Base-by-base conservation (phyloP, 768 basidiomycete genomes). In the Boletus insuetus region DNA sequence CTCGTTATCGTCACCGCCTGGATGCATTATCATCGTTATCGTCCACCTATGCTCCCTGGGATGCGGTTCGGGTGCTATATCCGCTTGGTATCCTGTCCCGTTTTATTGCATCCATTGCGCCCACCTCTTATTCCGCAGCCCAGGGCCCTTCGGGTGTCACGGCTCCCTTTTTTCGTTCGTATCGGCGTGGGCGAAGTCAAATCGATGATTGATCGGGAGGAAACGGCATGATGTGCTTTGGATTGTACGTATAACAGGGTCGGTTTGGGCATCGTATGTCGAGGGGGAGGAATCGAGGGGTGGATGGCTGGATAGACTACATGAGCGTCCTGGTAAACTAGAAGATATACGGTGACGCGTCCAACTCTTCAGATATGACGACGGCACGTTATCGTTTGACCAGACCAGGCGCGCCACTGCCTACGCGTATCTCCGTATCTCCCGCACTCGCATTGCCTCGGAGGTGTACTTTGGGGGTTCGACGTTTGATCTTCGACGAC, bases 141-240 rank as follows among this genome's bases (percentile, higher is more conserved):
- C 29, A 59, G 45, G 45, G 38, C 13, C 4, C 34, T 26, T 40
- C 19, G 26, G 41, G 29, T 46, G 22, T 6, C 20, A n/a, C 29
- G 6, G 14, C 16, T 37, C 39, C 20, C 34, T 13, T 20, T 29
- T 45, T 34, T 14, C 14, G 14, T 45, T 46, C 49, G 26, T 34
- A 35, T 46, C 32, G 22, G 47, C 53, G 6, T 43, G 43, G 40
- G 17, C 44, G 43, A 45, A 45, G 19, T 24, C 17, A 6, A 46
- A 37, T 24, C 35, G 59, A 64, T 58, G 46, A 58, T 46, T 32
- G 46, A 47, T 41, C 22, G 41, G 45, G 45, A 49, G 40, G 50
- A 58, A 39, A 24, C 24, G 32, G 40, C 46, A 38, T 38, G 44
- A 35, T 35, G 53, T 51, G 47, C 44, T 53, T 64, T 43, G 49